These are phyloP conservation scores for Nelumbo lutea DNA, from an alignment of 164 flowering plant species.

Conservation along the genomic window DNA sequence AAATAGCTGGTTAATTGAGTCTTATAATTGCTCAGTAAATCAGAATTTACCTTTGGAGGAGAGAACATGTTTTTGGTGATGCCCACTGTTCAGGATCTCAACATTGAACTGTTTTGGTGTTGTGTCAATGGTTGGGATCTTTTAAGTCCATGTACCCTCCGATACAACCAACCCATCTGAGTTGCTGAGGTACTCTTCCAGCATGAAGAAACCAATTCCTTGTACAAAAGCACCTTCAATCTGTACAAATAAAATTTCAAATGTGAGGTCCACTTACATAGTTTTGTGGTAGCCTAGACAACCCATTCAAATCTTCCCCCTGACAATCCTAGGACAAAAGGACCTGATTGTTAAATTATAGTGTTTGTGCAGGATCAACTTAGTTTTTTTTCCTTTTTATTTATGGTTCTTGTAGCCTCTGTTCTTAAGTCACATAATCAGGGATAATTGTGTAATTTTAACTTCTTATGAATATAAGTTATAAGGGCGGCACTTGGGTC, in stretches of 20 bases:
- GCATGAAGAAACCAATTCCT: conserved; percentile 90
- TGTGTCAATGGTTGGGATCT: conserved; percentile 87
- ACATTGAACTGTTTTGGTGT: conserved; percentile 79
- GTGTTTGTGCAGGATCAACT: too few relatives aligned
- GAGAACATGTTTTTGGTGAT: conserved; percentile 70
- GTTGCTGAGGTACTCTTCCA: conserved; percentile 61
- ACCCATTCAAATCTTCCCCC: neutral
- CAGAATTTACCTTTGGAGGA: conserved; percentile 71
- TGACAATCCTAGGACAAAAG: neutral
- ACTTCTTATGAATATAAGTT: too few relatives aligned
- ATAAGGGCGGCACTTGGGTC: too few relatives aligned
- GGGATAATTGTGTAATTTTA: too few relatives aligned
- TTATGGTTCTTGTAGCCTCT: too few relatives aligned
- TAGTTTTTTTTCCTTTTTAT: too few relatives aligned
- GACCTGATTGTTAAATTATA: too few relatives aligned
- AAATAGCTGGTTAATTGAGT: too few relatives aligned
- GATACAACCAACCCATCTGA: conserved; percentile 57
- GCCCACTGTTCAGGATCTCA: conserved; percentile 65
- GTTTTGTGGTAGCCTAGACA: neutral
- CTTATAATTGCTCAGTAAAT: too few relatives aligned
- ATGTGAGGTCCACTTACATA: neutral
- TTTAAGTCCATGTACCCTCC: conserved; percentile 82
- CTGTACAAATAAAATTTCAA: conserved; percentile 27
- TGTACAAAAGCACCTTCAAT: conserved; percentile 95
- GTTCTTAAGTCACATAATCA: too few relatives aligned